These are phyloP conservation scores for Herpetospermum pedunculosum DNA, from an alignment of 306 rosid genomes.

Conservation along the genomic window DNA sequence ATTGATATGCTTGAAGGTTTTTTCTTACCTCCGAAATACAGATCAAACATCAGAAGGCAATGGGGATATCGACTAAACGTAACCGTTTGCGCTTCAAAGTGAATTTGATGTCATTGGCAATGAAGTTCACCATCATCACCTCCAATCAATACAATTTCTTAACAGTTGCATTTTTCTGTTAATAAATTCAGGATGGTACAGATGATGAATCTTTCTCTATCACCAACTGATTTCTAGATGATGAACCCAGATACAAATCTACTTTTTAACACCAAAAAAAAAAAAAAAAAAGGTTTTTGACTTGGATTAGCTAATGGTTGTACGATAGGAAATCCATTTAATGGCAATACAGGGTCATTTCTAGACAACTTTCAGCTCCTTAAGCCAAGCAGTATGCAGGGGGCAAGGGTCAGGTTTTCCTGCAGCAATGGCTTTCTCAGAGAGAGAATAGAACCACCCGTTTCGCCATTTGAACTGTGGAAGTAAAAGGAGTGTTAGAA, in stretches of 20 bases:
- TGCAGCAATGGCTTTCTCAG: constrained; percentile 50
- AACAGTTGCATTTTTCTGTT: neutral
- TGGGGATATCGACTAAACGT: neutral
- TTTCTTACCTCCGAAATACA: neutral
- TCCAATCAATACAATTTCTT: neutral
- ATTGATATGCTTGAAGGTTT: neutral
- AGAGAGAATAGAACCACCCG: constrained; percentile 78
- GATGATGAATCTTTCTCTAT: neutral
- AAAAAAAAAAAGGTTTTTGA: neutral
- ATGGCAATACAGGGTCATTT: neutral
- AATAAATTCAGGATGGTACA: neutral
- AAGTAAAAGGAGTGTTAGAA: constrained; percentile 5
- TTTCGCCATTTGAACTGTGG: constrained; percentile 95
- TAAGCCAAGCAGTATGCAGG: constrained; percentile 72
- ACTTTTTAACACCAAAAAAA: no score
- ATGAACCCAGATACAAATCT: neutral
- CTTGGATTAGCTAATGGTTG: neutral
- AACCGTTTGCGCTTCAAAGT: neutral
- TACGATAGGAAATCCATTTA: neutral
- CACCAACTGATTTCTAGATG: neutral
- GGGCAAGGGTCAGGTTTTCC: constrained; percentile 89
- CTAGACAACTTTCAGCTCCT: constrained; percentile 55
- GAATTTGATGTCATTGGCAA: neutral
- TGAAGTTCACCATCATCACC: neutral
- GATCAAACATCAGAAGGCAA: neutral